Conservation (phyloP, 192 early-diverging fungal species). For the Coemansia sp. region DNA sequence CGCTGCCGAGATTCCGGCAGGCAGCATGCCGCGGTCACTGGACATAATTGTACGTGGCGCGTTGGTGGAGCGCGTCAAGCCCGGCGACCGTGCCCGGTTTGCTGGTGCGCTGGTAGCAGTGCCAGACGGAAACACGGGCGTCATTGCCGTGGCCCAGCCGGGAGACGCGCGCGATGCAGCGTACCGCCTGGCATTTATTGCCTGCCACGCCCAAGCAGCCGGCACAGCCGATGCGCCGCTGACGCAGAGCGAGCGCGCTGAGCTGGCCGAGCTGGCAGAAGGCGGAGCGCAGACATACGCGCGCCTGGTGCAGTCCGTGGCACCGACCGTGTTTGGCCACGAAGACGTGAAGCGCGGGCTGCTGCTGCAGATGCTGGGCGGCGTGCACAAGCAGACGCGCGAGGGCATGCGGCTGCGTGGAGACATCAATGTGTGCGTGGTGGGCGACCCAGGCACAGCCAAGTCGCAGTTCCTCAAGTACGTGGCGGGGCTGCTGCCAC, state of each 20-base stretch:
- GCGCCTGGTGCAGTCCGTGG: slow-evolving; percentile 77
- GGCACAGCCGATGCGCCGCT: slow-evolving; percentile 55
- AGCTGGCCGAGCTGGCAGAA: slow-evolving; percentile 68
- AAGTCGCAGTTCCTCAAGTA: slow-evolving; percentile 87
- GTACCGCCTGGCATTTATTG: slow-evolving; percentile 90
- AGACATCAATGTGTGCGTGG: slow-evolving; percentile 96
- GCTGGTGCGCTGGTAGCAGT: slow-evolving; percentile 89
- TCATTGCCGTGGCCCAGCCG: slow-evolving; percentile 58
- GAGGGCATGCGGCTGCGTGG: slow-evolving; percentile 95
- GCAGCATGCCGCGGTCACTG: slow-evolving; percentile 93
- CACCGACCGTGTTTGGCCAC: slow-evolving; percentile 91
- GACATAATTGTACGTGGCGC: slow-evolving; percentile 94
- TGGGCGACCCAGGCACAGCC: slow-evolving; percentile 92
- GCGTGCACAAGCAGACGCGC: slow-evolving; percentile 88
- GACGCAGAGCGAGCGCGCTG: slow-evolving; percentile 70
- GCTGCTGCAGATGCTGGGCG: slow-evolving; percentile 89
- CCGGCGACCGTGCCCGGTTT: slow-evolving; percentile 88
- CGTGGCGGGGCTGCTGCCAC: slow-evolving; percentile 84
- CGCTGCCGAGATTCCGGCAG: slow-evolving; percentile 91
- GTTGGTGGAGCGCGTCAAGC: slow-evolving; percentile 90
- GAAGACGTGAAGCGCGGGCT: slow-evolving; percentile 94
- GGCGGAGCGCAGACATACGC: slow-evolving; percentile 64
- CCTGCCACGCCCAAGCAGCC: slow-evolving; percentile 68
- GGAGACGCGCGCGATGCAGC: slow-evolving; percentile 88
- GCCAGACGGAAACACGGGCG: slow-evolving; percentile 84